phyloP scores from a whole-genome alignment of 73 alveolate species.

The Urostyla sp. region DNA sequence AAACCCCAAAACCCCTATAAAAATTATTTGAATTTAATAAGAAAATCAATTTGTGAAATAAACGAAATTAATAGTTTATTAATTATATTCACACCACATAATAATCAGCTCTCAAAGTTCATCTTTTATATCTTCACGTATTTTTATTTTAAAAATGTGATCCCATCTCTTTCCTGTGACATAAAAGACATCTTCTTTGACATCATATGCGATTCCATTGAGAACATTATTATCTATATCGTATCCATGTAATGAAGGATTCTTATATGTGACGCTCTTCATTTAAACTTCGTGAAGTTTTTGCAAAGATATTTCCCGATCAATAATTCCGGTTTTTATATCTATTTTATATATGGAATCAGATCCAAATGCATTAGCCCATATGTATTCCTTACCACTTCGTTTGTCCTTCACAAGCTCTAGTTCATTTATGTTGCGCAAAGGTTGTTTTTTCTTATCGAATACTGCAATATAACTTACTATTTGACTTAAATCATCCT shows the following conservation, averaged over 20 bases:
- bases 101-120: no score
- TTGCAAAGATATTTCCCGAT: background rate
- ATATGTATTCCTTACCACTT: background rate
- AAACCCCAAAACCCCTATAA: conserved; percentile 15
- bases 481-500: background rate
- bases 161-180: conserved; percentile 74
- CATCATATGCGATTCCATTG: conserved; percentile 65
- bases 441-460: conserved; percentile 2
- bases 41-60: background rate
- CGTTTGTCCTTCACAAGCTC: background rate
- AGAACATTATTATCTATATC: background rate
- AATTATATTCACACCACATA: no score
- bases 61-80: no score
- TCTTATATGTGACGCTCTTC: background rate
- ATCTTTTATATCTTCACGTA: conserved; percentile 1
- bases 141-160: conserved; percentile 23
- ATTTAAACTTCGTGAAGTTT: background rate
- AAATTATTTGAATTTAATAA: background rate
- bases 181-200: background rate
- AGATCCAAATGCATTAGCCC: background rate
- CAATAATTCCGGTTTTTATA: conserved; percentile 18
- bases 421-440: conserved; percentile 5
- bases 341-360: conserved; percentile 14
- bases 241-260: background rate
- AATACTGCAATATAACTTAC: background rate